Percentiles rank a stretch among this genome's conserved stretches.
Evolutionary conservation across 371 early-diverging fungal genomes (phyloP).

Genomic region (Batkoa obscura): DNA sequence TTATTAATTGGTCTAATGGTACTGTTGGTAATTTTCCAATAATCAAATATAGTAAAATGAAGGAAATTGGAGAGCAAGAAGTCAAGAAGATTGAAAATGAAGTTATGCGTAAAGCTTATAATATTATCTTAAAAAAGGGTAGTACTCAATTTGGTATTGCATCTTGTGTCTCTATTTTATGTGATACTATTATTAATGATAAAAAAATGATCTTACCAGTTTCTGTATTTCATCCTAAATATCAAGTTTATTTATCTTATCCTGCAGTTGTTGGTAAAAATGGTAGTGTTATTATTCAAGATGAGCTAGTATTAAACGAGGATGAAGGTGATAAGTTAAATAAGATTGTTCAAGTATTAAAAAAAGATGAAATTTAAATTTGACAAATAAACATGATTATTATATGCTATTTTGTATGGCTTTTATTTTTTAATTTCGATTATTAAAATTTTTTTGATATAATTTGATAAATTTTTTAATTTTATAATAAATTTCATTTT

Average conservation of each 20-base stretch:
- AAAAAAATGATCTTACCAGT: constrained; percentile 38
- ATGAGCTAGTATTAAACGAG: constrained; percentile 28
- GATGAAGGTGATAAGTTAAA: constrained; percentile 26
- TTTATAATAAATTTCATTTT: too few species aligned
- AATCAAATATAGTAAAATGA: constrained; percentile 34
- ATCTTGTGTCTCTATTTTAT: constrained; percentile 49
- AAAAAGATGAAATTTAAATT: too few species aligned
- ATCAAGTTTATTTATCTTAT: constrained; percentile 40
- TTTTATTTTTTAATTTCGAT: too few species aligned
- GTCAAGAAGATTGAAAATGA: constrained; percentile 16
- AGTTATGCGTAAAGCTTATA: constrained; percentile 55
- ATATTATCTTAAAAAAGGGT: constrained; percentile 70
- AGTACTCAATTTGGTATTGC: constrained; percentile 78
- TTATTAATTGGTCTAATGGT: constrained; percentile 62
- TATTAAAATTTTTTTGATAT: too few species aligned
- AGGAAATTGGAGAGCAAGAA: constrained; percentile 24
- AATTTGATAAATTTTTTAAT: too few species aligned
- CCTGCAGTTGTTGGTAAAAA: constrained; percentile 49
- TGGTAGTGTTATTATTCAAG: constrained; percentile 41
- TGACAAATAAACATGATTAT: too few species aligned
- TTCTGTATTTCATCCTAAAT: constrained; percentile 34
- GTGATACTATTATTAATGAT: constrained; percentile 43
- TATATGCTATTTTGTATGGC: too few species aligned
- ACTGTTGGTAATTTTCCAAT: constrained; percentile 43
- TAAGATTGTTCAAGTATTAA: too few species aligned